Conservation (phyloP, 2,329 filamentous ascomycete genomes). For the Ophiobolus disseminans region DNA sequence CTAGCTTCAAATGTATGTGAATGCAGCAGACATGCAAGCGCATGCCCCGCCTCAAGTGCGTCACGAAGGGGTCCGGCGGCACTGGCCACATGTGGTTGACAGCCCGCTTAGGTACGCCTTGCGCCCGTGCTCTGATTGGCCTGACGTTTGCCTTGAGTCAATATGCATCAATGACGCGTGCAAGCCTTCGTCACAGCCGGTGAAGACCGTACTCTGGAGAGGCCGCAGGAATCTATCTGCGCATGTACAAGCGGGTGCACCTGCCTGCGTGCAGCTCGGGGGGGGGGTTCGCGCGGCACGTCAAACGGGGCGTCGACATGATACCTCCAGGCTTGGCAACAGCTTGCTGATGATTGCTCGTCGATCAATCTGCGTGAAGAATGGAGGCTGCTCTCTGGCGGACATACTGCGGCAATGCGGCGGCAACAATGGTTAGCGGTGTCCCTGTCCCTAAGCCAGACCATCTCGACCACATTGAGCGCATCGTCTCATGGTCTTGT, state of each 20-base stretch:
- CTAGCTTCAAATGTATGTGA: not conserved
- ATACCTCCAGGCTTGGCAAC: not conserved
- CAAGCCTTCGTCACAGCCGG: slow-evolving; percentile 18
- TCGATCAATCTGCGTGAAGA: not conserved
- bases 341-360: not conserved
- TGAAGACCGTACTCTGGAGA: not conserved
- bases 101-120: not conserved
- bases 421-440: no score
- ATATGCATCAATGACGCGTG: slow-evolving; percentile 38
- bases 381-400: not conserved
- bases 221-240: slow-evolving; percentile 5
- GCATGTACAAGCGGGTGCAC: not conserved
- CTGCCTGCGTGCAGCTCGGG: not conserved
- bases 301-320: not conserved
- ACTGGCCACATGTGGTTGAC: slow-evolving; percentile 4
- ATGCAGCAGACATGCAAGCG: slow-evolving; percentile 1
- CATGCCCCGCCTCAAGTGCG: slow-evolving; percentile 6
- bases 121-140: slow-evolving; percentile 22
- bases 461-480: no score
- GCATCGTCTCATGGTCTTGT: no score
- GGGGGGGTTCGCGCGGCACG: not conserved
- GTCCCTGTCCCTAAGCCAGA: no score
- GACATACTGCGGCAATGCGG: no score
- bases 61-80: slow-evolving; percentile 13
- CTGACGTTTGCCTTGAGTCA: slow-evolving; percentile 9